Conservation (phyloP, 441 rosid genomes). For the Populus hybrid region DNA sequence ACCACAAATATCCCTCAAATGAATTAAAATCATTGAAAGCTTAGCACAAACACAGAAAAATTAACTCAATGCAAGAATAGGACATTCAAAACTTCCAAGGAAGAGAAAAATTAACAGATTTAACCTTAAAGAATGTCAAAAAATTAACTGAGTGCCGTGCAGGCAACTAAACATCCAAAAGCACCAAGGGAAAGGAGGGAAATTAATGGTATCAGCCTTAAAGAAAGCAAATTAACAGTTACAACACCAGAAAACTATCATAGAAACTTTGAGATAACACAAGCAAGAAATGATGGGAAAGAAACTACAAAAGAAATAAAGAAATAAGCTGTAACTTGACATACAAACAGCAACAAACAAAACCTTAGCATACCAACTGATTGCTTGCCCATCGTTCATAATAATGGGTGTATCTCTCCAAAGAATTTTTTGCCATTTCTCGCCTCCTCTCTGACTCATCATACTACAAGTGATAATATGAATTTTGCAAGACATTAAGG, state of each 20-base stretch:
- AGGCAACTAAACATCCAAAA: not conserved
- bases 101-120: not conserved
- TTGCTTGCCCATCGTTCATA: constrained; percentile 96
- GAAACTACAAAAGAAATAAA: too few species aligned
- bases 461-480: constrained; percentile 43
- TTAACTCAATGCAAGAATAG: not conserved
- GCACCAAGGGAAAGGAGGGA: not conserved
- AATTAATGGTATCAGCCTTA: not conserved
- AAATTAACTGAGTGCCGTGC: not conserved
- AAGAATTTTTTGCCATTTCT: constrained; percentile 5
- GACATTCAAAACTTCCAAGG: not conserved
- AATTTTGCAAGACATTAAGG: constrained; percentile 1
- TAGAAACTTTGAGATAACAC: not conserved
- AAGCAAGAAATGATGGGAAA: not conserved
- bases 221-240: not conserved
- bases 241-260: not conserved
- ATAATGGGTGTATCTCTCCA: constrained; percentile 77
- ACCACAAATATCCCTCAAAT: not conserved
- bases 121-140: not conserved
- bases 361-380: constrained; percentile 57
- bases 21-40: not conserved
- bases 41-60: constrained; percentile 3
- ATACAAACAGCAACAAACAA: constrained; percentile 9
- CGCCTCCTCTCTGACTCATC: constrained; percentile 62
- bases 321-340: not conserved